phyloP scores from a whole-genome alignment of 2,329 filamentous ascomycete genomes.

The Botryotinia narcissicola region DNA sequence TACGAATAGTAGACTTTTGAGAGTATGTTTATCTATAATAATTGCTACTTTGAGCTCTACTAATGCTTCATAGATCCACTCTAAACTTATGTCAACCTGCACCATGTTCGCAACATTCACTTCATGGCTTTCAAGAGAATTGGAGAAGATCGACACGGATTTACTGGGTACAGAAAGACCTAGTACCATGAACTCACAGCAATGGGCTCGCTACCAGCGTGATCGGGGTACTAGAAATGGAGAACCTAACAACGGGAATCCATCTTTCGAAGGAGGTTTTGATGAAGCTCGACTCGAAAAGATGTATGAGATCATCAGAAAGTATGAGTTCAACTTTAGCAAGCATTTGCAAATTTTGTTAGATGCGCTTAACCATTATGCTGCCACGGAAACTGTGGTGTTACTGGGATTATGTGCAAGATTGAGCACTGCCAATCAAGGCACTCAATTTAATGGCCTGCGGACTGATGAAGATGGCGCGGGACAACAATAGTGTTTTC shows the following conservation, averaged over 20 bases:
- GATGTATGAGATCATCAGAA: slow-evolving; percentile 79
- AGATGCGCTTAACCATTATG: slow-evolving; percentile 94
- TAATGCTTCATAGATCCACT: slow-evolving; percentile 70
- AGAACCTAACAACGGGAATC: slow-evolving; percentile 31
- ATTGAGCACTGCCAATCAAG: slow-evolving; percentile 77
- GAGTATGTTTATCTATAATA: slow-evolving; percentile 52
- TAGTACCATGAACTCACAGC: slow-evolving; percentile 56
- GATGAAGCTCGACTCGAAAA: slow-evolving; percentile 38
- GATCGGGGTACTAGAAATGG: slow-evolving; percentile 45
- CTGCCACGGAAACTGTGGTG: slow-evolving; percentile 94
- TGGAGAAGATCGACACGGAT: slow-evolving; percentile 81
- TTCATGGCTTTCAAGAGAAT: slow-evolving; percentile 77
- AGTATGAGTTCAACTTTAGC: slow-evolving; percentile 92
- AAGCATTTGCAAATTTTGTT: slow-evolving; percentile 89
- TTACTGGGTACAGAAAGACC: slow-evolving; percentile 59
- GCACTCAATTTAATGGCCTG: slow-evolving; percentile 61
- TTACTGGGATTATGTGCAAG: slow-evolving; percentile 83
- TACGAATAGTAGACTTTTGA: slow-evolving; percentile 90
- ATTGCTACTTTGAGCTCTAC: background rate
- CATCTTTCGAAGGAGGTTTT: slow-evolving; percentile 21
- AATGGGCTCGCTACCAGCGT: slow-evolving; percentile 58
- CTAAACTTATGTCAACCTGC: slow-evolving; percentile 94
- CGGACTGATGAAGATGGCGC: slow-evolving; percentile 55
- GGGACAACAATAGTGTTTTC: slow-evolving; percentile 24
- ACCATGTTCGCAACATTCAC: slow-evolving; percentile 92